Base-by-base conservation (phyloP, 2,329 filamentous ascomycete species). In the Shiraia bambusicola region DNA sequence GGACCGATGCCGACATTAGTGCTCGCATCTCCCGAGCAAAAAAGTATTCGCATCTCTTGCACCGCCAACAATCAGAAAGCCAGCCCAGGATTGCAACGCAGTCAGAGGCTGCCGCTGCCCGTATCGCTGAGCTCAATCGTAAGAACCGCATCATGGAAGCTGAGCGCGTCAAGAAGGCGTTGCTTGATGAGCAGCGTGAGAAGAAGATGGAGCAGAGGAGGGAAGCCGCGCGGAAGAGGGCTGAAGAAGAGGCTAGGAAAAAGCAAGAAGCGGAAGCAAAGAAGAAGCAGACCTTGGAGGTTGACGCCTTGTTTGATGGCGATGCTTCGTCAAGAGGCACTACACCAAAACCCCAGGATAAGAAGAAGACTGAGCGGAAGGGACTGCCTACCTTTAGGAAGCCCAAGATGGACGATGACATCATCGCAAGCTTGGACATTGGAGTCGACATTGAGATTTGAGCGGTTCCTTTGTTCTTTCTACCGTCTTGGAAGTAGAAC, bases 391-490 rank as follows among this genome's bases (percentile, higher is more conserved):
- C 89, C 34, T 87, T 92, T 61, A 84, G 77, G 54, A 79, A 87
- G 70, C 84, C 86, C 22, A 80, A 90, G 42, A 86, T 87, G 75
- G 91, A 95, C 49, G 93, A 97, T 63, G 93, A 97, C 62, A 86
- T 96, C 41, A 92, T 97, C 67, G 90, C 86, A 1, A 80, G 83
- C 17, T 75, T 97, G 74, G 93, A 97, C 66, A 72, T 97, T 57
- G 92, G 89, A 19, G 89, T 97, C 65, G 92, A 97, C 56, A 84
- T 95, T 58, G 90, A 95, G 54, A 88, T 95, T 56, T 88, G 61
- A 71, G 47, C 34, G 8, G 14, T 15, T 13, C 4, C 12, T 11
- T 22, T 12, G n/a, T 25, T 12, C 10, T 3, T 5, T 14, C 28
- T 13, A 6, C n/a, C 13, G 9, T 19, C 7, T 16, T 13, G 9